Conservation (phyloP, 2,329 filamentous ascomycete species). For the Xylaria digitata region DNA sequence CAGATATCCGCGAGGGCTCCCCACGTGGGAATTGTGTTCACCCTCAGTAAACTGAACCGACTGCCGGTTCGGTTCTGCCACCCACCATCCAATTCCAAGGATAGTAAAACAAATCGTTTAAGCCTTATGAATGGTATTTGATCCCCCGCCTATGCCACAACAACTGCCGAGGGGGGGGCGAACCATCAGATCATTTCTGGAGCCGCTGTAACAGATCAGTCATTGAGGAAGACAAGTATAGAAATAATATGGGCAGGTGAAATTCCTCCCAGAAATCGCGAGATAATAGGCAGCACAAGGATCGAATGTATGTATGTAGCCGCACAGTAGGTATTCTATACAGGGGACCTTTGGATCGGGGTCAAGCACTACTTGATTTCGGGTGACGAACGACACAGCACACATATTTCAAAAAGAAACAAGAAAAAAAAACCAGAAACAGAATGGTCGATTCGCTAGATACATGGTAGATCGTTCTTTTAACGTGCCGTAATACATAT, state of each 20-base stretch:
- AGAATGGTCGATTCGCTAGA: not conserved
- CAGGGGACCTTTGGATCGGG: conserved; percentile 45
- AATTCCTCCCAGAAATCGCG: not conserved
- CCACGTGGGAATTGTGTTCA: conserved; percentile 48
- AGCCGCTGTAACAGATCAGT: conserved; percentile 20
- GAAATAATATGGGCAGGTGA: not conserved
- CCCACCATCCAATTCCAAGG: conserved; percentile 7
- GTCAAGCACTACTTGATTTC: conserved; percentile 44
- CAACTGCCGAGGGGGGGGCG: conserved; percentile 29
- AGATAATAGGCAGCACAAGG: conserved; percentile 37
- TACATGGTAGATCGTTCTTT: not conserved
- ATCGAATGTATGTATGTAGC: conserved; percentile 45
- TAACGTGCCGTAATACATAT: conserved; percentile 14
- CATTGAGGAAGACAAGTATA: conserved; percentile 6
- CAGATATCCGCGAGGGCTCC: conserved; percentile 45
- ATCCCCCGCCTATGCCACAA: conserved; percentile 2
- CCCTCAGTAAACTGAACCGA: conserved; percentile 20
- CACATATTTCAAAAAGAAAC: not conserved
- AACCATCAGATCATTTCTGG: conserved; percentile 34
- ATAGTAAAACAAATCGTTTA: not conserved
- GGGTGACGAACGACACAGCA: conserved; percentile 32
- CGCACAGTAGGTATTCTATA: conserved; percentile 37
- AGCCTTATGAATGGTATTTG: conserved; percentile 10
- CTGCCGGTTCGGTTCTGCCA: conserved; percentile 16
- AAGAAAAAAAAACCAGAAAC: not conserved